Conservation (phyloP, 2,329 filamentous ascomycete species). For the Dactylella cylindrospora region DNA sequence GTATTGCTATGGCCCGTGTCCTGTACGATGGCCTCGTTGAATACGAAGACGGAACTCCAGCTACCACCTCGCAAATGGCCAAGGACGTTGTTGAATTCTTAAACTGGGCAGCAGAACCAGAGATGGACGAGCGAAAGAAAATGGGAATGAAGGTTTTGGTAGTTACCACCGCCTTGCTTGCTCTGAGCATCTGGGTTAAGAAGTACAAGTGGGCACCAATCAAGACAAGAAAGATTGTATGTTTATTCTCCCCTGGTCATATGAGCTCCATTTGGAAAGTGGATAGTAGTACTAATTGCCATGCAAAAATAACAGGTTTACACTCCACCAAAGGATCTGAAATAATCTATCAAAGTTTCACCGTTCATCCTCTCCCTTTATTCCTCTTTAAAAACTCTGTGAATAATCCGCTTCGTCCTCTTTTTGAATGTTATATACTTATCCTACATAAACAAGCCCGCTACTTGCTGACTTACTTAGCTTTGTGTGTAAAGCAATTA, state of each 20-base stretch:
- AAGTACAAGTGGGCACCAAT: slow-evolving; percentile 98
- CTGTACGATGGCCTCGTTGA: slow-evolving; percentile 96
- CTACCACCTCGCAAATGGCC: slow-evolving; percentile 97
- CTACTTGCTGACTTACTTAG: too few relatives aligned
- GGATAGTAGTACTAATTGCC: slow-evolving; percentile 43
- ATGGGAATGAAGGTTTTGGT: slow-evolving; percentile 97
- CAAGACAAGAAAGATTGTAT: slow-evolving; percentile 85
- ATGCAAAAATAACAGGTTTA: slow-evolving; percentile 45
- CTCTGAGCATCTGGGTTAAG: slow-evolving; percentile 95
- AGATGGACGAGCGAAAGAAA: slow-evolving; percentile 99
- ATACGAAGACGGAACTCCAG: slow-evolving; percentile 94
- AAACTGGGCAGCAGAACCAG: slow-evolving; percentile 98
- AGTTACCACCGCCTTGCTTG: slow-evolving; percentile 75
- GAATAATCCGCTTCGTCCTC: slow-evolving; percentile 12
- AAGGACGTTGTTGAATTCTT: slow-evolving; percentile 99
- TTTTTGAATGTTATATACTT: slow-evolving; percentile 39
- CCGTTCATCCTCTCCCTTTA: slow-evolving; percentile 6
- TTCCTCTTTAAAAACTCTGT: slow-evolving; percentile 7
- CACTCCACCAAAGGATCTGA: slow-evolving; percentile 47
- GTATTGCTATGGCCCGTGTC: slow-evolving; percentile 96
- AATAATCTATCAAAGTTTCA: background rate
- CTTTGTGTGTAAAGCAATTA: too few relatives aligned
- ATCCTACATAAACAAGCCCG: slow-evolving; percentile 39
- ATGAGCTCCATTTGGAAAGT: slow-evolving; percentile 52
- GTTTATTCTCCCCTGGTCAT: slow-evolving; percentile 3